Base-by-base conservation (phyloP, 2,329 filamentous ascomycete species). In the Claviceps africana region DNA sequence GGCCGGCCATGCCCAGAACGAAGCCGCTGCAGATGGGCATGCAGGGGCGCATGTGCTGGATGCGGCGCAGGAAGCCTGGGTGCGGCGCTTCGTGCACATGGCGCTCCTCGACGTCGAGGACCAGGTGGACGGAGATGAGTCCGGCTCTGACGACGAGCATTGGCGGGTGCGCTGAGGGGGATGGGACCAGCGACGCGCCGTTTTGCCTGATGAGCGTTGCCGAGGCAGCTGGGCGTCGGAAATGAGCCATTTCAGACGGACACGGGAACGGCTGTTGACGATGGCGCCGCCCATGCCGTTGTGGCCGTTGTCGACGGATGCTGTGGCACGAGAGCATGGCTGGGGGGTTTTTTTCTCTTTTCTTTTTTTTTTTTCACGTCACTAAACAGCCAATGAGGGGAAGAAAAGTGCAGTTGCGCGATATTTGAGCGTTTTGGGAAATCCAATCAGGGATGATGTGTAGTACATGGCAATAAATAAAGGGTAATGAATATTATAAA, bases 31-130 rank as follows among this genome's bases (percentile, higher is more conserved):
- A 42, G 40, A 22, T 58, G 55, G 53, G 54, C 51, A 21, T 17
- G 49, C 40, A 33, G 31, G 31, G n/a, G 48, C 21, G 9, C 66
- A 58, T 39, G 68, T 63, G 50, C 64, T 78, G 49, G 67, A 77
- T 56, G 66, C 69, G n/a, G 64, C 61, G 21, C 70, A 78, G 53
- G 69, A 69, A 56, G 75, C 72, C 35, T 79, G 76, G 76, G 66
- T 79, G 45, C 69, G 75, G 47, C 70, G 71, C 51, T 79, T 79
- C 60, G 74, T 79, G 48, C 71, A 72, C 61, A 69, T 77, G 58
- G 76, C 76, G 3, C 66, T 79, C 51, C 65, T 73, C 35, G 76
- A 79, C 57, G 66, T 73, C 56, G 76, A 79, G 61, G 71, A 78
- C 58, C 67, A 72, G 49, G 64, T 69, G 51, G 72, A 73, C 48